Percentiles rank a stretch among this genome's conserved stretches.
Evolutionary conservation across 2,329 filamentous ascomycete species (phyloP).

Genomic region (Onygenales sp.): DNA sequence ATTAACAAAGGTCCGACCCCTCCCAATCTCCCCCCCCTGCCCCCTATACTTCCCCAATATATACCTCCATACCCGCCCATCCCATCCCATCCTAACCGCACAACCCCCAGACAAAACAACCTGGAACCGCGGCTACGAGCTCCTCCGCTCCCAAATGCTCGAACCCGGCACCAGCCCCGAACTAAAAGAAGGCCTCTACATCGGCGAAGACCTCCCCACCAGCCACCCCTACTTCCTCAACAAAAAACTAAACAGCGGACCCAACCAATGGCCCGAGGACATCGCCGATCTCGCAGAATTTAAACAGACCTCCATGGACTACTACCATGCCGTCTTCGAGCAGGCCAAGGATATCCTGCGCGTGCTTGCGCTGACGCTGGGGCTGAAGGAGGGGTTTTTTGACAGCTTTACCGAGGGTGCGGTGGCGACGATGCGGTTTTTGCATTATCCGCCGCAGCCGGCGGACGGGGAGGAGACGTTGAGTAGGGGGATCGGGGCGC

Average conservation of each 20-base stretch:
- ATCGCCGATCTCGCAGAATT: constrained; percentile 15
- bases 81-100: too few relatives aligned
- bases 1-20: not conserved
- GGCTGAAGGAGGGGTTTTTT: constrained; percentile 29
- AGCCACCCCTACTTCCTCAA: not conserved
- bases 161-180: not conserved
- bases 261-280: not conserved
- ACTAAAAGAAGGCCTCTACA: not conserved
- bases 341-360: constrained; percentile 34
- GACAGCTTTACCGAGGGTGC: constrained; percentile 25
- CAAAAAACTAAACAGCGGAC: not conserved
- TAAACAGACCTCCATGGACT: constrained; percentile 28
- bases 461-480: constrained; percentile 24
- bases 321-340: constrained; percentile 29
- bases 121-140: not conserved
- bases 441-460: constrained; percentile 35
- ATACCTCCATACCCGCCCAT: too few relatives aligned
- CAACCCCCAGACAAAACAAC: not conserved
- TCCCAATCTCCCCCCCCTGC: too few relatives aligned
- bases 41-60: too few relatives aligned
- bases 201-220: not conserved
- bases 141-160: not conserved
- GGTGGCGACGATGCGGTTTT: constrained; percentile 32
- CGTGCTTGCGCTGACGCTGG: constrained; percentile 32
- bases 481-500: constrained; percentile 33